phyloP scores from a whole-genome alignment of 352 stramenopile species.

The Detonula confervacea region DNA sequence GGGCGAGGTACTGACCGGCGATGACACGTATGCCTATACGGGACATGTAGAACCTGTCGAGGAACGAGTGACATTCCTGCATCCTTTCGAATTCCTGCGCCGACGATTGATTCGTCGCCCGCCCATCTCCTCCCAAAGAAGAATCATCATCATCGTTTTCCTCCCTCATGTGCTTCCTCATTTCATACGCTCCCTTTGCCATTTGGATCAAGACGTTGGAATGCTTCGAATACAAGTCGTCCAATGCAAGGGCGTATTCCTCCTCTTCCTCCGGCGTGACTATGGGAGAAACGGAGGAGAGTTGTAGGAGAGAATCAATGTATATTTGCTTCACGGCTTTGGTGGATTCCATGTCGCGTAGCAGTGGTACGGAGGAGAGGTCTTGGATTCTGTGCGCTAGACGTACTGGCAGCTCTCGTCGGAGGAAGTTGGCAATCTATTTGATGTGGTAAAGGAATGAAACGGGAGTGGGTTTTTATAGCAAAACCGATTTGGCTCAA shows the following conservation, averaged over 20 bases:
- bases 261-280: conserved; percentile 86
- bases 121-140: not conserved
- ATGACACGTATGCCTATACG: conserved; percentile 99
- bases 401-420: conserved; percentile 96
- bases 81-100: conserved; percentile 81
- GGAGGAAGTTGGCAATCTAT: conserved; percentile 92
- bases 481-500: no score
- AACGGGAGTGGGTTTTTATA: no score
- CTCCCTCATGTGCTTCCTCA: conserved; percentile 78
- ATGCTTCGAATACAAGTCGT: conserved; percentile 93
- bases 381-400: conserved; percentile 85
- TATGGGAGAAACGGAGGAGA: conserved; percentile 92
- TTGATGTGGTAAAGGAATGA: no score
- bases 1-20: conserved; percentile 97
- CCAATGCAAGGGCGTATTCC: conserved; percentile 90
- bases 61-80: conserved; percentile 94
- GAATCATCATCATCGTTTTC: not conserved
- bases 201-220: conserved; percentile 96
- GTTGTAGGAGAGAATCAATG: conserved; percentile 91
- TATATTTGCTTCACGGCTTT: conserved; percentile 96
- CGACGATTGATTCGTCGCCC: not conserved
- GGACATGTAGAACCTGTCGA: conserved; percentile 99
- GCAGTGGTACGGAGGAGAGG: conserved; percentile 65
- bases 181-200: conserved; percentile 94
- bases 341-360: conserved; percentile 90